Percentiles rank a stretch among this genome's conserved stretches.
These are phyloP conservation scores for Aphanoascus verrucosus DNA, from an alignment of 2,329 filamentous ascomycete genomes.

Conservation along the genomic window DNA sequence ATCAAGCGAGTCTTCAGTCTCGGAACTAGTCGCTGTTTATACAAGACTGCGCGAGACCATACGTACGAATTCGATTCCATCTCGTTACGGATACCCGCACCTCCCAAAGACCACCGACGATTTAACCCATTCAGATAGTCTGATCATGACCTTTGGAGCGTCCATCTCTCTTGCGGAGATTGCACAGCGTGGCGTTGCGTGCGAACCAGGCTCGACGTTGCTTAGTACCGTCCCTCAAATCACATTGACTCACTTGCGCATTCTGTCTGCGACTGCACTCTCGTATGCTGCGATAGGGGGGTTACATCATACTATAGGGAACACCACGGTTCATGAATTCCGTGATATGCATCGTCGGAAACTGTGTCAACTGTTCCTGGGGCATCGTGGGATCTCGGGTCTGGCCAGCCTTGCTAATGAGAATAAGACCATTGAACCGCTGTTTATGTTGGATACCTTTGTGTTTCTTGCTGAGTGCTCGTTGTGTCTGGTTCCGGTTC, in stretches of 20 bases:
- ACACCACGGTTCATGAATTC: slow-evolving; percentile 56
- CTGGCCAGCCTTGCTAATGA: slow-evolving; percentile 27
- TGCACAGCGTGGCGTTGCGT: slow-evolving; percentile 73
- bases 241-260: slow-evolving; percentile 71
- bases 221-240: slow-evolving; percentile 77
- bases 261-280: slow-evolving; percentile 76
- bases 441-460: slow-evolving; percentile 32
- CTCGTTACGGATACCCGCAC: slow-evolving; percentile 37
- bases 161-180: slow-evolving; percentile 87
- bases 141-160: slow-evolving; percentile 53
- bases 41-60: slow-evolving; percentile 47
- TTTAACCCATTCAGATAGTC: slow-evolving; percentile 36
- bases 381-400: slow-evolving; percentile 34
- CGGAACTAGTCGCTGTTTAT: slow-evolving; percentile 46
- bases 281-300: slow-evolving; percentile 73
- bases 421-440: slow-evolving; percentile 30
- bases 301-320: slow-evolving; percentile 50
- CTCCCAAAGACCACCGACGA: slow-evolving; percentile 37
- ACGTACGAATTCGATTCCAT: slow-evolving; percentile 40
- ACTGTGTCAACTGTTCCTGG: slow-evolving; percentile 63
- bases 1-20: slow-evolving; percentile 27
- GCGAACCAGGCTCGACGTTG: slow-evolving; percentile 60
- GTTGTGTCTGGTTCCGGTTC: slow-evolving; percentile 56
- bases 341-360: slow-evolving; percentile 58
- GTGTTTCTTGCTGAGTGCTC: slow-evolving; percentile 68